Percentiles rank a stretch among this genome's conserved stretches.
phyloP scores from a whole-genome alignment of 495 filamentous ascomycete genomes.

The Sabuloglossum arenarium region DNA sequence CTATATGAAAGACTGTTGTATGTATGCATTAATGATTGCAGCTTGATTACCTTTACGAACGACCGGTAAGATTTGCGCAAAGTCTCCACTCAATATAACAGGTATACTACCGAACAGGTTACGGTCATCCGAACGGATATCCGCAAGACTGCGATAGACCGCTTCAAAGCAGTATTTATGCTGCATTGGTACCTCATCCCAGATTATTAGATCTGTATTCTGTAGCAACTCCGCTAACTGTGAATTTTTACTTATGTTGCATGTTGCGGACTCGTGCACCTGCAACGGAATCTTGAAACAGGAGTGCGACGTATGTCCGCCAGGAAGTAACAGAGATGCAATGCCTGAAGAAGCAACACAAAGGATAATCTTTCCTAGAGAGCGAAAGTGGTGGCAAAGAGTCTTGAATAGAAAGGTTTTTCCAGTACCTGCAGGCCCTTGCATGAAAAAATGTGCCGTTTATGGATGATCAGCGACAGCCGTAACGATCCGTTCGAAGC shows the following conservation, averaged over 20 bases:
- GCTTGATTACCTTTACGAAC: too few relatives aligned
- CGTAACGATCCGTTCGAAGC: background rate
- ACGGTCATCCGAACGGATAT: too few relatives aligned
- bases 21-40: too few relatives aligned
- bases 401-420: conserved; percentile 10
- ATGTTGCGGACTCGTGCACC: conserved; percentile 3
- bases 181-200: too few relatives aligned
- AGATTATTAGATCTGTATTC: too few relatives aligned
- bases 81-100: too few relatives aligned
- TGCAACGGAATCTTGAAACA: conserved; percentile 9
- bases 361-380: conserved; percentile 7
- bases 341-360: conserved; percentile 9
- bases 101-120: too few relatives aligned
- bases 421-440: conserved; percentile 4
- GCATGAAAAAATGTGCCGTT: conserved; percentile 6
- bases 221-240: background rate
- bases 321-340: conserved; percentile 5
- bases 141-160: too few relatives aligned
- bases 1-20: too few relatives aligned
- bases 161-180: too few relatives aligned
- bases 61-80: too few relatives aligned
- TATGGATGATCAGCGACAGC: background rate
- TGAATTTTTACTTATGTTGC: conserved; percentile 4
- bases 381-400: conserved; percentile 6
- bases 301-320: conserved; percentile 3